Conservation (phyloP, 1,139 yeast species). For the Yamadazyma mexicana region DNA sequence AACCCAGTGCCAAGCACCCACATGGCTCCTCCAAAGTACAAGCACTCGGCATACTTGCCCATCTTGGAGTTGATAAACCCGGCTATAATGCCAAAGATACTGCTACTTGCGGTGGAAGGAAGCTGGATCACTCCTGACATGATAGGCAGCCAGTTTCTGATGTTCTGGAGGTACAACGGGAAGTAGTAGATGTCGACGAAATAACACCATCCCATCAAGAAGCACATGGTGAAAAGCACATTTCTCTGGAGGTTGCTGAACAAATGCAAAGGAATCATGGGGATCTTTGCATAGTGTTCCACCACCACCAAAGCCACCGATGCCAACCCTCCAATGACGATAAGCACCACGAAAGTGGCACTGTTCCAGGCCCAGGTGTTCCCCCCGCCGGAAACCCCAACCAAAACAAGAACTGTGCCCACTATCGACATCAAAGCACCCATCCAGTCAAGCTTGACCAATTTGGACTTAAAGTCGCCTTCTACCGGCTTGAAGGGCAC, state of each 20-base stretch:
- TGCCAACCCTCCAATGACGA: constrained; percentile 43
- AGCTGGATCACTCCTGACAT: constrained; percentile 15
- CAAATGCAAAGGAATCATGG: constrained; percentile 54
- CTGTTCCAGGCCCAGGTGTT: constrained; percentile 51
- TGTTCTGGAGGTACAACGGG: constrained; percentile 50
- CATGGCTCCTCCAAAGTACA: constrained; percentile 38
- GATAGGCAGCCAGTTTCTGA: constrained; percentile 18
- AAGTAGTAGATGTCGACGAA: constrained; percentile 45
- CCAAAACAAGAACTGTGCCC: constrained; percentile 42
- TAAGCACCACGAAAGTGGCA: constrained; percentile 43
- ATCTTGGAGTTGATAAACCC: constrained; percentile 43
- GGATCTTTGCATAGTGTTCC: constrained; percentile 39
- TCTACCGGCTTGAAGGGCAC: constrained; percentile 28
- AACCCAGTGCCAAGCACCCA: constrained; percentile 45
- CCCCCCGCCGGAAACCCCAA: constrained; percentile 58
- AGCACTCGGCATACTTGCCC: constrained; percentile 42
- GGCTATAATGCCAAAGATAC: constrained; percentile 16
- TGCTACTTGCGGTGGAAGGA: constrained; percentile 17
- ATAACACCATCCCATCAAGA: constrained; percentile 49
- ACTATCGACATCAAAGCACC: constrained; percentile 48
- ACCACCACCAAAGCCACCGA: constrained; percentile 36
- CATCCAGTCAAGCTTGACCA: constrained; percentile 44
- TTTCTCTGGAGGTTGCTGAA: constrained; percentile 33
- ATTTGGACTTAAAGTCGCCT: constrained; percentile 26
- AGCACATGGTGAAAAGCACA: constrained; percentile 39